phyloP scores from a whole-genome alignment of 441 rosid genomes.

The Gossypium davidsonii region DNA sequence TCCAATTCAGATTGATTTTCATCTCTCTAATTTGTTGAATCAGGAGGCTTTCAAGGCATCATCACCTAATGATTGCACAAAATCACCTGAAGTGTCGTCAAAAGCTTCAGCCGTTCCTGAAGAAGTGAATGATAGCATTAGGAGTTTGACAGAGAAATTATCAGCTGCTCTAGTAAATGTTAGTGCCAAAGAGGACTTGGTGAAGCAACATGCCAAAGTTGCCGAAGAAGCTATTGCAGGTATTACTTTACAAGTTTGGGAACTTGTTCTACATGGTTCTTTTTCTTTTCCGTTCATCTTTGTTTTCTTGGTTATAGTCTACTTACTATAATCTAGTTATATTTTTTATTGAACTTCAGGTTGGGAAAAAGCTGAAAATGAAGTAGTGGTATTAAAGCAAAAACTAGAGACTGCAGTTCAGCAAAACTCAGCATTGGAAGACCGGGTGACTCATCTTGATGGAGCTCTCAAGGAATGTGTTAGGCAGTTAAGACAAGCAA shows the following conservation, averaged over 20 bases:
- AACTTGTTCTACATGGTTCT: not conserved
- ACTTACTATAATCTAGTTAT: not conserved
- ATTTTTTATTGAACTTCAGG: slow-evolving; percentile 33
- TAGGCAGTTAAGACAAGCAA: slow-evolving; percentile 74
- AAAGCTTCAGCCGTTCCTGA: slow-evolving; percentile 18
- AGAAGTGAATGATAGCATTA: slow-evolving; percentile 35
- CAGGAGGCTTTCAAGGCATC: not conserved
- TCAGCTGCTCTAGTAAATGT: slow-evolving; percentile 83
- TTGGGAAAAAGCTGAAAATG: slow-evolving; percentile 94
- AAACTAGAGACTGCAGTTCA: slow-evolving; percentile 54
- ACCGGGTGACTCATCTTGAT: slow-evolving; percentile 72
- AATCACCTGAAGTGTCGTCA: not conserved
- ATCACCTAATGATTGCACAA: not conserved
- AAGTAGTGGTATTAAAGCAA: slow-evolving; percentile 52
- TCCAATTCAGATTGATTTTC: not conserved
- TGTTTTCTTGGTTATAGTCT: not conserved
- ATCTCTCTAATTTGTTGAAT: not conserved
- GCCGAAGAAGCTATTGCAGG: slow-evolving; percentile 99
- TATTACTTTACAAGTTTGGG: slow-evolving; percentile 16
- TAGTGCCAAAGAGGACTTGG: slow-evolving; percentile 83
- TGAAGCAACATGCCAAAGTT: slow-evolving; percentile 88
- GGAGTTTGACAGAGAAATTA: slow-evolving; percentile 54
- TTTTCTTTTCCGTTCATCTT: not conserved
- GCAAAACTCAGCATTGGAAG: slow-evolving; percentile 51
- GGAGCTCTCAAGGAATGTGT: slow-evolving; percentile 95